Evolutionary conservation across 2,329 filamentous ascomycete species (phyloP).

Genomic region (Massarina eburnea): DNA sequence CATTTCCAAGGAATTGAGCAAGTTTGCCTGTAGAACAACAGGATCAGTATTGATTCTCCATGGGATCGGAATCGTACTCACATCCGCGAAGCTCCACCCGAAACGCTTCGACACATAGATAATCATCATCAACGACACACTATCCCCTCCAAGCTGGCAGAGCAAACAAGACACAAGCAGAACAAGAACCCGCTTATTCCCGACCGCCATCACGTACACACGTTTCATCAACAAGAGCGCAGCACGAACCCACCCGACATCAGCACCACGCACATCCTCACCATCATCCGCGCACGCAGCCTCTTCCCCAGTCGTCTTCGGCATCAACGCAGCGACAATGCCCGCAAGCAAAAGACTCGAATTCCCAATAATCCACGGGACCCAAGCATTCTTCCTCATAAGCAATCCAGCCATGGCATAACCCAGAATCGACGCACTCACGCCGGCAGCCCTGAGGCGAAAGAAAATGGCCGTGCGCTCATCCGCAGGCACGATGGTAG

Average conservation of each 20-base stretch:
- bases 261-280: background rate
- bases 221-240: constrained; percentile 1
- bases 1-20: constrained; percentile 20
- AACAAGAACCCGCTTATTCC: constrained; percentile 9
- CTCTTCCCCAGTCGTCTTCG: constrained; percentile 6
- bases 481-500: constrained; percentile 15
- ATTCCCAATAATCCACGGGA: constrained; percentile 18
- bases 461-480: constrained; percentile 19
- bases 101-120: constrained; percentile 23
- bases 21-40: constrained; percentile 13
- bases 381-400: constrained; percentile 12
- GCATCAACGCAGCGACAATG: constrained; percentile 11
- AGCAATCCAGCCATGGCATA: constrained; percentile 15
- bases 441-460: constrained; percentile 16
- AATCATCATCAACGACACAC: constrained; percentile 16
- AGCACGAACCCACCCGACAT: background rate
- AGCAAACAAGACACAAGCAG: constrained; percentile 17
- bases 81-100: constrained; percentile 18
- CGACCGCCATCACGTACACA: constrained; percentile 4
- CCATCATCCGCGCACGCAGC: background rate
- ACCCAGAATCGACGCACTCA: constrained; percentile 16
- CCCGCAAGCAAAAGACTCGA: constrained; percentile 5
- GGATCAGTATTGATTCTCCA: background rate
- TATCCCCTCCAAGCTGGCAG: constrained; percentile 20
- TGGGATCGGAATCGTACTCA: constrained; percentile 12